A percentile compares a stretch with the other conserved stretches of the same genome.
Conservation (phyloP, 2,329 filamentous ascomycete species). For the Colletotrichum chlorophyti region DNA sequence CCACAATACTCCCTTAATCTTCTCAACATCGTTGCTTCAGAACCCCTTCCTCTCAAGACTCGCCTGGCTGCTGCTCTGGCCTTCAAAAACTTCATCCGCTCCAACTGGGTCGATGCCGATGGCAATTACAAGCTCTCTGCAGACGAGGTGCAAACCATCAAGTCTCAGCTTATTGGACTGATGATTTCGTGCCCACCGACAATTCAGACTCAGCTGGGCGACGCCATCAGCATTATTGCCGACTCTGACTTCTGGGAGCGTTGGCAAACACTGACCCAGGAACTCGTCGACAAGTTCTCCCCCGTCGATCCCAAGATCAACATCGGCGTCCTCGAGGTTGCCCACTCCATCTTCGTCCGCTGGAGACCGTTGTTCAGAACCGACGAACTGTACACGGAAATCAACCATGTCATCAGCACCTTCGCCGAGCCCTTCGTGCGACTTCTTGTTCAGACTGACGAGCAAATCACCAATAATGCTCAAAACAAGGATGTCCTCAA, state of each 20-base stretch:
- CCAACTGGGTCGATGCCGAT: slow-evolving; percentile 94
- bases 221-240: slow-evolving; percentile 95
- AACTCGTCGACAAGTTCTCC: slow-evolving; percentile 88
- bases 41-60: slow-evolving; percentile 75
- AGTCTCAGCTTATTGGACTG: slow-evolving; percentile 91
- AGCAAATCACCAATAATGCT: slow-evolving; percentile 75
- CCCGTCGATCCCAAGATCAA: slow-evolving; percentile 83
- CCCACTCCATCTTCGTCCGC: slow-evolving; percentile 95
- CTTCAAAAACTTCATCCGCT: slow-evolving; percentile 98
- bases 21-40: slow-evolving; percentile 87
- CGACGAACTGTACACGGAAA: slow-evolving; percentile 91
- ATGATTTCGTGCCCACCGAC: slow-evolving; percentile 92
- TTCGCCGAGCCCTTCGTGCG: slow-evolving; percentile 86
- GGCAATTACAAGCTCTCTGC: slow-evolving; percentile 87
- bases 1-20: slow-evolving; percentile 87
- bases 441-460: slow-evolving; percentile 77
- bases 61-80: slow-evolving; percentile 87
- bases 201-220: slow-evolving; percentile 92
- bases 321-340: slow-evolving; percentile 93
- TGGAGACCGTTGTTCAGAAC: slow-evolving; percentile 95
- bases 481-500: slow-evolving; percentile 77
- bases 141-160: slow-evolving; percentile 88
- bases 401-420: slow-evolving; percentile 89
- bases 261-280: slow-evolving; percentile 94
- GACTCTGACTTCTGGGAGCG: slow-evolving; percentile 97